Base-by-base conservation (phyloP, 495 filamentous ascomycete genomes). In the Aspergillus heteromorphus region DNA sequence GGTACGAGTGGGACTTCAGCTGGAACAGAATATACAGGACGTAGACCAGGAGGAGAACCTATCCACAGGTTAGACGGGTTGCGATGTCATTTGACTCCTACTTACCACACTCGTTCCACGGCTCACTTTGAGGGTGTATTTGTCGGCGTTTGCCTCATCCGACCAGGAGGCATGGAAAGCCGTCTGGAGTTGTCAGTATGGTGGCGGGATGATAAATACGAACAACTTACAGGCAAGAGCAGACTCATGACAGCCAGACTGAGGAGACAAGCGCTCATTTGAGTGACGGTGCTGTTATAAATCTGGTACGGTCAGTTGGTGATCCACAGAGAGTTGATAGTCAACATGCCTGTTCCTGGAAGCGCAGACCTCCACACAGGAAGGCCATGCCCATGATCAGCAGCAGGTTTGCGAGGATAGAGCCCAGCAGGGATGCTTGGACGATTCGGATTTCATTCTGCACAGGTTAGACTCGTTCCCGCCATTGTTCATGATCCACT, bases 351-450 rank as follows among this genome's bases (percentile, higher is more conserved):
- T 92, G 91, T 76, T 96, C 91, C 56, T 84, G 86, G 70, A 85
- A 96, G 51, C 89, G 86, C 43, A 96, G 75, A 51, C 91, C 91
- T 61, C 91, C 91, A 31, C 92, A 73, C 30, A 95, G 73, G 67
- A 95, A 95, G 36, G 86, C 86, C 89, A 95, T 92, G 58, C 91
- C 91, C 55, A 95, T 74, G 65, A 96, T 95, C 43, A 96, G 79
- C 11, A 96, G 78, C 40, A 96, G 68, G 60, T 96, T 95, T 31
- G 88, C 87, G 48, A 96, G 76, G 58, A 96, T 95, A 0, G 90
- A 95, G 18, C 91, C 91, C 18, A 96, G 74, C 54, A 96, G 73
- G 0, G 91, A 91, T 2, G 91, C 89, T 71, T 96, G 91, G 6
- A 96, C 90, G 57, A 95, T 91, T 40, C 83, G 79, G 58, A 96